Base-by-base conservation (phyloP, 495 filamentous ascomycete species). In the Wilcoxina mikolae region DNA sequence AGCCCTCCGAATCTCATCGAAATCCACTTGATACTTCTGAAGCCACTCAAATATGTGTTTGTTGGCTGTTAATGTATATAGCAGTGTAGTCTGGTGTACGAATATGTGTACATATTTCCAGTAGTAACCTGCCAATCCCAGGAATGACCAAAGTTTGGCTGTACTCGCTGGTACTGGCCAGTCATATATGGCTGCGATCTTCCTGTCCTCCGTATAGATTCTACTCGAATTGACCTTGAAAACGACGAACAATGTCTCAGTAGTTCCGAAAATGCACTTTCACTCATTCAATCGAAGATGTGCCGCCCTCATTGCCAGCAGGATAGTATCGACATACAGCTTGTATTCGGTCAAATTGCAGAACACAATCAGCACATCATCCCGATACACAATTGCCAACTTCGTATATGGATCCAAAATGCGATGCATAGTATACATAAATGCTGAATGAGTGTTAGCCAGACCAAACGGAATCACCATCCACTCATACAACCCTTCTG, bases 221-320 rank as follows among this genome's bases (percentile, higher is more conserved):
- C 48, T 27, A 29, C 17, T 27, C 15, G 33, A 0, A 3, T 17
- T 26, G 2, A 68, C 58, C 45, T 67, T 62, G 54, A 63, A 65
- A 43, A 59, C 53, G 44, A 71, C 56, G 41, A 68, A 70, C 1
- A 54, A 43, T 22, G 68, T 56, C 56, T 65, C 54, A 27, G 49
- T 56, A 18, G 51, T 54, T 60, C 58, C 56, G 51, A 71, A 71
- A 48, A 62, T 31, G 47, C 55, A 70, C 53, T 72, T 71, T 42
- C 66, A 45, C 41, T 51, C 26, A 52, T 60, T 62, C 22, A 65
- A 20, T 22, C 56, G 46, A 18, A 71, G 48, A 25, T 55, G 38
- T 12, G 41, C 42, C 0, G 26, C 3, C 28, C 46, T 12, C 4
- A 58, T 24, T 15, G 33, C 25, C 42, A 55, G 23, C 20, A 65